Conservation (phyloP, 371 early-diverging fungal genomes). For the Actinomucor elegans region DNA sequence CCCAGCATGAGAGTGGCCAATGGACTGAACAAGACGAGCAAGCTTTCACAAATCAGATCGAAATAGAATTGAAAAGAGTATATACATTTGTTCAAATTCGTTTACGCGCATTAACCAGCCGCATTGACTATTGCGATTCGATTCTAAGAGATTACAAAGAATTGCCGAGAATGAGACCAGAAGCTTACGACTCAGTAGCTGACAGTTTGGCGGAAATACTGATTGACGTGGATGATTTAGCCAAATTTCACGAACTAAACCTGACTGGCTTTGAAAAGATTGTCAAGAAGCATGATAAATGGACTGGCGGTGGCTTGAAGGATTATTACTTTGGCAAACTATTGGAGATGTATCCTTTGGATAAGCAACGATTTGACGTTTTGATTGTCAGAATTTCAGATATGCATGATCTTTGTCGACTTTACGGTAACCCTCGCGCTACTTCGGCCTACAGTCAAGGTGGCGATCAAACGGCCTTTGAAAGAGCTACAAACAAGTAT, state of each 20-base stretch:
- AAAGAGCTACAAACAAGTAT: slow-evolving; percentile 92
- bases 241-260: slow-evolving; percentile 87
- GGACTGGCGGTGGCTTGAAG: slow-evolving; percentile 59
- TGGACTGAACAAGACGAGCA: slow-evolving; percentile 67
- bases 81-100: slow-evolving; percentile 77
- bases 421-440: slow-evolving; percentile 16
- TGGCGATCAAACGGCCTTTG: slow-evolving; percentile 67
- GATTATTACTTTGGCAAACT: slow-evolving; percentile 79
- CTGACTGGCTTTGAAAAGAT: slow-evolving; percentile 87
- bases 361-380: slow-evolving; percentile 33
- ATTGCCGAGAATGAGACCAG: not conserved
- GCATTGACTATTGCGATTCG: slow-evolving; percentile 73
- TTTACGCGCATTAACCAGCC: slow-evolving; percentile 66
- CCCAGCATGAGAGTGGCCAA: slow-evolving; percentile 13
- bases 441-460: slow-evolving; percentile 7
- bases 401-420: slow-evolving; percentile 22
- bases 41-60: slow-evolving; percentile 69
- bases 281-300: slow-evolving; percentile 87
- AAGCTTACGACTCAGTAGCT: slow-evolving; percentile 18
- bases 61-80: slow-evolving; percentile 82
- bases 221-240: slow-evolving; percentile 77
- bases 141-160: slow-evolving; percentile 31
- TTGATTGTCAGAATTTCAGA: slow-evolving; percentile 23
- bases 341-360: slow-evolving; percentile 33
- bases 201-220: slow-evolving; percentile 28